Conservation (phyloP, 2,329 filamentous ascomycete species). For the Zelopaecilomyces penicillatus region DNA sequence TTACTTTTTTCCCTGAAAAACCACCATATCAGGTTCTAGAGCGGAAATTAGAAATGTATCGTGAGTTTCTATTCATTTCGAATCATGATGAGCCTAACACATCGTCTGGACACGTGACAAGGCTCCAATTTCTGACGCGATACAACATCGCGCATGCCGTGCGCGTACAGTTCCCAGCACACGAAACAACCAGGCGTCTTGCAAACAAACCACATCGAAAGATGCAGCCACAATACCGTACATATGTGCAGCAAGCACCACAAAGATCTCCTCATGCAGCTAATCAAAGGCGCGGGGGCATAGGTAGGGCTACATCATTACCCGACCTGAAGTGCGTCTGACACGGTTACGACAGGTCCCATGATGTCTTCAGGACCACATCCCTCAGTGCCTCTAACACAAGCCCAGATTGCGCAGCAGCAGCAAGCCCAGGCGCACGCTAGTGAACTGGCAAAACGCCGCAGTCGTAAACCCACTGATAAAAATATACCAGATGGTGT, state of each 20-base stretch:
- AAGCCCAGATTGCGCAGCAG: slow-evolving; percentile 44
- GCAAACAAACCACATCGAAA: too few relatives aligned
- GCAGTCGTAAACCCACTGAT: slow-evolving; percentile 85
- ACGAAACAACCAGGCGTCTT: too few relatives aligned
- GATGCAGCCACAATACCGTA: slow-evolving; percentile 48
- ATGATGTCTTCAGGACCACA: slow-evolving; percentile 49
- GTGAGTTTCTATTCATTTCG: too few relatives aligned
- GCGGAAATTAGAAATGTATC: too few relatives aligned
- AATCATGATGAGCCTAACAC: too few relatives aligned
- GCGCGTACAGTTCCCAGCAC: neutral
- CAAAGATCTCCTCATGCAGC: slow-evolving; percentile 40
- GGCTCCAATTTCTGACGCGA: too few relatives aligned
- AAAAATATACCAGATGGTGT: slow-evolving; percentile 89
- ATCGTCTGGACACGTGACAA: too few relatives aligned
- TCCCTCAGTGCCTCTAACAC: slow-evolving; percentile 42
- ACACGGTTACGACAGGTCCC: slow-evolving; percentile 31
- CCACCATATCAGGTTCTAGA: too few relatives aligned
- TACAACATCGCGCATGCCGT: neutral
- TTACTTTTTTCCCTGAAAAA: too few relatives aligned
- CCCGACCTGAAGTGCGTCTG: slow-evolving; percentile 2
- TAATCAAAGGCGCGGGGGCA: slow-evolving; percentile 43
- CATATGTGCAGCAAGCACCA: slow-evolving; percentile 41
- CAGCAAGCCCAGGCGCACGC: slow-evolving; percentile 45
- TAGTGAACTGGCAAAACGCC: slow-evolving; percentile 64
- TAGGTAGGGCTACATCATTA: slow-evolving; percentile 32